Base-by-base conservation (phyloP, 78 protist species). In the Dictyostelium purpureum region DNA sequence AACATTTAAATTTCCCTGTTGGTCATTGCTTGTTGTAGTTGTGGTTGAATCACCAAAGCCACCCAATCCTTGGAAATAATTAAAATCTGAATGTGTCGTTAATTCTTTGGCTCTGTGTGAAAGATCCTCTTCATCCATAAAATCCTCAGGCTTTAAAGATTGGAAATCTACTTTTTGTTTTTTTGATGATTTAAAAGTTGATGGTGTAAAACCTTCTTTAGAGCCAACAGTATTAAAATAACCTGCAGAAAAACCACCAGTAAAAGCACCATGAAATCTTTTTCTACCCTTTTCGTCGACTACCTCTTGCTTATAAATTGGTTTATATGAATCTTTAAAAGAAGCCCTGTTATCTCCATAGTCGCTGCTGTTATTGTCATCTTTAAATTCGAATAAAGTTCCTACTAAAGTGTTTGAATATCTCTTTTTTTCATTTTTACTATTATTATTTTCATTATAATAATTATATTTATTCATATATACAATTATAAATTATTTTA, bases 191-290 rank as follows among this genome's bases (percentile, higher is more conserved):
- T 45, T 65, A 51, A 93, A 97, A 6, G 87, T 63, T 1, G 87
- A 19, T 6, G 98, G 97, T 31, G 96, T 85, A 81, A 94, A 97
- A 1, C 98, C 98, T 69, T 98, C 99, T 59, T 79, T 83, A 11
- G 97, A 87, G 6, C 99, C 99, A 2, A 97, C 99, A 0, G 98
- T 95, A 90, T 98, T 98, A 77, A 59, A 98, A 66, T 96, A 98
- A 6, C 99, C 99, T 6, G 99, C 99, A 7, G 98, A 95, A 33
- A 92, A 98, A 1, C 99, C 99, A 37, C 99, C 99, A 7, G 99
- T 98, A 78, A 98, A 98, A 3, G 99, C 99, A 10, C 99, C 99
- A 63, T 98, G 99, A 70, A 98, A 97, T 38, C 99, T 51, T 18
- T 88, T 71, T 31, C 97, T 76, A 6, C 99, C 99, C 24, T 73